Evolutionary conservation across 2,329 filamentous ascomycete genomes (phyloP).

Genomic region (Colletotrichum karsti): DNA sequence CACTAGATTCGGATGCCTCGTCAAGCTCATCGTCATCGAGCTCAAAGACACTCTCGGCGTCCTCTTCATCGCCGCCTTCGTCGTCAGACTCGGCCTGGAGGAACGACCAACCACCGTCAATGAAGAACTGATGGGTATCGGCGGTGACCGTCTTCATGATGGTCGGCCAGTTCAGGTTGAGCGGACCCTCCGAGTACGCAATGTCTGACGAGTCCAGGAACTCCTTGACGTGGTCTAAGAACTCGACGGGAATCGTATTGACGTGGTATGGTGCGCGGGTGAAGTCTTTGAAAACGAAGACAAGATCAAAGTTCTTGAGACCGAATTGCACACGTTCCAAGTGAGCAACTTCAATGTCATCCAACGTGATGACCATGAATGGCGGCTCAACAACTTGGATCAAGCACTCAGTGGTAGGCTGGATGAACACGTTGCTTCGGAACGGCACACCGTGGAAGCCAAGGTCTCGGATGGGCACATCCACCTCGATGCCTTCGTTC

Average conservation of each 20-base stretch:
- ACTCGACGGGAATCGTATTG: conserved; percentile 98
- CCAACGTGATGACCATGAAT: conserved; percentile 94
- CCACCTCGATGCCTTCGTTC: conserved; percentile 89
- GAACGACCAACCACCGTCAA: conserved; percentile 95
- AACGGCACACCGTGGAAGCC: conserved; percentile 97
- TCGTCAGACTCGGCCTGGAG: conserved; percentile 87
- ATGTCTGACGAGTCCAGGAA: conserved; percentile 98
- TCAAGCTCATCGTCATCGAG: conserved; percentile 88
- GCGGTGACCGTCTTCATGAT: conserved; percentile 99
- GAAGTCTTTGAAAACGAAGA: conserved; percentile 98
- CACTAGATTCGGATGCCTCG: conserved; percentile 76
- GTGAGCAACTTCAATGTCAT: conserved; percentile 96
- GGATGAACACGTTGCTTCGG: conserved; percentile 93
- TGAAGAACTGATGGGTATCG: conserved; percentile 95
- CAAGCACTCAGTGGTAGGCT: conserved; percentile 95
- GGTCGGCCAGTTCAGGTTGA: conserved; percentile 98
- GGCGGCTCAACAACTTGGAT: conserved; percentile 97
- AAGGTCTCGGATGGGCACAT: conserved; percentile 95
- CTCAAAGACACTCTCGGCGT: conserved; percentile 93
- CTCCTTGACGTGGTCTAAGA: conserved; percentile 94
- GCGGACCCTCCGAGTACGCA: conserved; percentile 89
- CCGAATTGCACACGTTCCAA: conserved; percentile 96
- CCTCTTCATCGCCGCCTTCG: conserved; percentile 81
- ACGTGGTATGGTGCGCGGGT: conserved; percentile 89
- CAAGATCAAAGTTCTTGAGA: conserved; percentile 98